Evolutionary conservation across 768 basidiomycete genomes (phyloP), one percentile per base, ranked within the genome.

Genomic region (Leucocoprinus leucothites): DNA sequence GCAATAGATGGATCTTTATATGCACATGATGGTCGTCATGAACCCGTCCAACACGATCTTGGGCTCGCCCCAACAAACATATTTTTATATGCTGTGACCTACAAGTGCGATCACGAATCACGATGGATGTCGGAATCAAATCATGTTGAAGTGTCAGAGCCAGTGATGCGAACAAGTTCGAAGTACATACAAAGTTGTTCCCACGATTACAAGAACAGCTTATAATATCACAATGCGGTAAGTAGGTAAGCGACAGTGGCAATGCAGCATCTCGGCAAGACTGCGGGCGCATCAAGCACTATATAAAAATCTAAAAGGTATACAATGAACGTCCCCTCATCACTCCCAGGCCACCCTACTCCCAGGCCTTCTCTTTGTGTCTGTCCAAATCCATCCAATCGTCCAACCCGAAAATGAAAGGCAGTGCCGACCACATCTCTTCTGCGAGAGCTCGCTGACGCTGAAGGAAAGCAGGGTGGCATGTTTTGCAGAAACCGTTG

Each of bases 361-460:
- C 31, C 31, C 65, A 61, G 13, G 63, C 59, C 41, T 44, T 48
- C 22, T 53, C 43, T 61, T 56, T 64, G 51, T 51, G 28, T 21
- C 34, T 53, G 53, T 70, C 66, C 56, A 72, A 58, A 16, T 63
- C 61, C 25, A 61, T 60, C 71, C 71, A 72, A 14, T 50, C 43
- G 2, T 63, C 63, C 2, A 71, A 56, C 9, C 63, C 63, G 55
- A 72, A 73, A 50, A 69, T 65, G 1, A 58, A 53, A 1, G 69
- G 69, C 34, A 74, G 51, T 48, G 62, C 61, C 8, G 62, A 56
- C 74, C 72, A 70, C 64, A 74, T 64, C 48, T 60, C 59, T 52
- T 64, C 45, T 41, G 64, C 61, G 19, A 67, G 62, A 26, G 52
- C 42, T 45, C 50, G 48, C 35, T 61, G 65, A 6, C 58, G 46